Evolutionary conservation across 768 basidiomycete species (phyloP).

Genomic region (Dioszegia hungarica): DNA sequence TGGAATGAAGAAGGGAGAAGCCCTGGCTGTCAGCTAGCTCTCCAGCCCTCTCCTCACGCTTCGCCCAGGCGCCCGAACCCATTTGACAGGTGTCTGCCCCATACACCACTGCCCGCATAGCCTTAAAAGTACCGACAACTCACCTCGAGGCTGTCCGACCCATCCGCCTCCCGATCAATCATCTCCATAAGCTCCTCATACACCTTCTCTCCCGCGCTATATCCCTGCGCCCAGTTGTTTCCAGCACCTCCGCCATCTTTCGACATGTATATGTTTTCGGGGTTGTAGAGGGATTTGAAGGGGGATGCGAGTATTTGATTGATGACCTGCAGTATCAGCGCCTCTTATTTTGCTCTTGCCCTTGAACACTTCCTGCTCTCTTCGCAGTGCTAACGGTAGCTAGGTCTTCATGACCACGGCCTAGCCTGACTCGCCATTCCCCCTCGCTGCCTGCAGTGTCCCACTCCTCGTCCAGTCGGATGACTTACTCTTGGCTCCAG

Average conservation of each 20-base stretch:
- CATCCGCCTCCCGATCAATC: constrained; percentile 96
- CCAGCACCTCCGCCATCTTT: constrained; percentile 99
- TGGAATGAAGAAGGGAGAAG: constrained; percentile 98
- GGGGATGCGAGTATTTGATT: constrained; percentile 86
- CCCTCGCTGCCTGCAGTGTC: too few relatives aligned
- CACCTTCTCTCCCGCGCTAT: constrained; percentile 77
- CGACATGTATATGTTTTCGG: constrained; percentile 92
- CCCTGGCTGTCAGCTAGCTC: constrained; percentile 57
- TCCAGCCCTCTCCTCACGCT: too few relatives aligned
- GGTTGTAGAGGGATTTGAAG: constrained; percentile 86
- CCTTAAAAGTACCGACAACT: constrained; percentile 18
- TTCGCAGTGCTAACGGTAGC: too few relatives aligned
- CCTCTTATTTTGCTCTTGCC: too few relatives aligned
- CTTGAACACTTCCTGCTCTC: too few relatives aligned
- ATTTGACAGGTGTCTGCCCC: too few relatives aligned
- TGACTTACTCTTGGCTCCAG: constrained; percentile 85
- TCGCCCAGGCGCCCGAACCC: too few relatives aligned
- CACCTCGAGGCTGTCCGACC: constrained; percentile 93
- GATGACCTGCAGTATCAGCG: constrained; percentile 66
- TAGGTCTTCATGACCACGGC: too few relatives aligned
- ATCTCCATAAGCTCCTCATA: constrained; percentile 99
- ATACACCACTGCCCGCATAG: too few relatives aligned
- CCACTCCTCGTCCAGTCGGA: too few relatives aligned
- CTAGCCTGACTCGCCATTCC: too few relatives aligned
- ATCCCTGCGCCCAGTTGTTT: constrained; percentile 98